phyloP scores from a whole-genome alignment of 345 rosid genomes.

The Cardamine occulta region DNA sequence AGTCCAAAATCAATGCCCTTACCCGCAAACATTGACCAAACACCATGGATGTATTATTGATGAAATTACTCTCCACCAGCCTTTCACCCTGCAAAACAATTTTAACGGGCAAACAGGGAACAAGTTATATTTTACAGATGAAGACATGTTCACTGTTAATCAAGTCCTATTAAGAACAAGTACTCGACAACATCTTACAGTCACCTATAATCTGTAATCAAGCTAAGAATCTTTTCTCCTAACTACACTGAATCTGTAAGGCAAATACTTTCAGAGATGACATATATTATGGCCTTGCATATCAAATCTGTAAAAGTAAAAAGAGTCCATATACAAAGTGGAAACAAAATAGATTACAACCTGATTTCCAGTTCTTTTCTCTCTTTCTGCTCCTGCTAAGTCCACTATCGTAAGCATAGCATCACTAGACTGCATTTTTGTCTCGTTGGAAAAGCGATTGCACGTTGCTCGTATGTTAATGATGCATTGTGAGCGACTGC shows the following conservation, averaged over 20 bases:
- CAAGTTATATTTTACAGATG: background rate
- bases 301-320: background rate
- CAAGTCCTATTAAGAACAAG: slow-evolving; percentile 11
- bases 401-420: slow-evolving; percentile 78
- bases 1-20: slow-evolving; percentile 44
- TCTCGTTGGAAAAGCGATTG: slow-evolving; percentile 40
- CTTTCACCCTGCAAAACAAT: slow-evolving; percentile 74
- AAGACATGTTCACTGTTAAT: slow-evolving; percentile 16
- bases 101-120: background rate
- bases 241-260: slow-evolving; percentile 7
- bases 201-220: slow-evolving; percentile 18
- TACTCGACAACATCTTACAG: slow-evolving; percentile 15
- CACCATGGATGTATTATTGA: slow-evolving; percentile 95
- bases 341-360: slow-evolving; percentile 38
- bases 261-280: slow-evolving; percentile 9
- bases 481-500: slow-evolving; percentile 96
- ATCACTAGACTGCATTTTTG: slow-evolving; percentile 45
- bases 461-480: slow-evolving; percentile 61
- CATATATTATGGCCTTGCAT: slow-evolving; percentile 22
- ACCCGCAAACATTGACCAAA: slow-evolving; percentile 88
- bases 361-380: slow-evolving; percentile 92
- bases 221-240: slow-evolving; percentile 17
- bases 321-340: background rate
- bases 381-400: slow-evolving; percentile 98
- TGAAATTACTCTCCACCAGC: slow-evolving; percentile 88